phyloP scores from a whole-genome alignment of 176 grass and related monocot species.

The Panicum miliaceum region DNA sequence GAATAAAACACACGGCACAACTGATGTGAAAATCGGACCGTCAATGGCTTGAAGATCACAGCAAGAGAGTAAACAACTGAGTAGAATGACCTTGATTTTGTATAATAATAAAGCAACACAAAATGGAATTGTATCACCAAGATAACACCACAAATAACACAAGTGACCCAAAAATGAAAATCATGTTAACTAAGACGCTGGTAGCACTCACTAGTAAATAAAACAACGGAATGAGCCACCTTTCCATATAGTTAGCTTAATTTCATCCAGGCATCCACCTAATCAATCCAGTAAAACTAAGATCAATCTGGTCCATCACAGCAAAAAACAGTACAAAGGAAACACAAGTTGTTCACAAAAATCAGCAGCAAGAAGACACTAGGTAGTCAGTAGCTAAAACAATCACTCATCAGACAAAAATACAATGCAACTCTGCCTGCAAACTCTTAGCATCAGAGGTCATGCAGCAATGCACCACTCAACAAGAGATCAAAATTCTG shows the following conservation, averaged over 20 bases:
- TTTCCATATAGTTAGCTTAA: not conserved
- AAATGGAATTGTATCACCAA: not conserved
- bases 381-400: not conserved
- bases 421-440: not conserved
- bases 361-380: slow-evolving; percentile 10
- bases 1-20: not conserved
- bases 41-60: not conserved
- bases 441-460: not conserved
- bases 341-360: not conserved
- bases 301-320: not conserved
- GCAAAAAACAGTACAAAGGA: slow-evolving; percentile 1
- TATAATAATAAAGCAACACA: not conserved
- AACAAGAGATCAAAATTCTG: not conserved
- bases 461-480: not conserved
- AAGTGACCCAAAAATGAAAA: not conserved
- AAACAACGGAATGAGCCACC: not conserved
- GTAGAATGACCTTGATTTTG: slow-evolving; percentile 5
- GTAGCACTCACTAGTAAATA: not conserved
- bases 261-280: not conserved
- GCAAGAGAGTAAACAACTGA: not conserved
- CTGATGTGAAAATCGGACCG: not conserved
- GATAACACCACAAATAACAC: not conserved
- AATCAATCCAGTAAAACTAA: not conserved
- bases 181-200: not conserved
- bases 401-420: slow-evolving; percentile 4